These are phyloP conservation scores for Xylaria sp. DNA, from an alignment of 2,329 filamentous ascomycete species.

Conservation along the genomic window DNA sequence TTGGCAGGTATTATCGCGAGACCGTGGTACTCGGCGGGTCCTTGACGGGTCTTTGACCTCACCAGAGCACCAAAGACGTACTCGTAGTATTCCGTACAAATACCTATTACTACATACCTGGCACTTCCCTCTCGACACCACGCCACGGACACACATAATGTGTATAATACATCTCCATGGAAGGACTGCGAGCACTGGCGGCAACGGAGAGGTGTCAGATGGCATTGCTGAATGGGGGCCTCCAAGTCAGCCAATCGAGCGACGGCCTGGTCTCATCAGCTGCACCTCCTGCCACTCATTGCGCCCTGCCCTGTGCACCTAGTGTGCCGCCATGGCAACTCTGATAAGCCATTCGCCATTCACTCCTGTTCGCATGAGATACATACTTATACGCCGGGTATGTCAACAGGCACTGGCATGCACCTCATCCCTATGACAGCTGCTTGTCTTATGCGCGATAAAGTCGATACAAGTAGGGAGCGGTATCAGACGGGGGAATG, in stretches of 20 bases:
- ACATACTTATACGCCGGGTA: constrained; percentile 9
- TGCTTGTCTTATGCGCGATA: background rate
- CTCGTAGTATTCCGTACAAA: background rate
- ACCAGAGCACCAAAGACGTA: too few species aligned
- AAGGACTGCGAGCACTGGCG: constrained; percentile 13
- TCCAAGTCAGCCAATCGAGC: constrained; percentile 19
- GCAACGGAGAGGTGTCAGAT: constrained; percentile 21
- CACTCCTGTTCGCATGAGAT: constrained; percentile 13
- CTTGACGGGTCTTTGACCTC: too few species aligned
- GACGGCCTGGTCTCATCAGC: constrained; percentile 20
- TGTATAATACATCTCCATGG: constrained; percentile 1
- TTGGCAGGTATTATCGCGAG: too few species aligned
- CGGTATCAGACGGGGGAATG: constrained; percentile 6
- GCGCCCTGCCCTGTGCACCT: constrained; percentile 11
- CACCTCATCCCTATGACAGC: constrained; percentile 10
- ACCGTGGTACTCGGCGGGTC: too few species aligned
- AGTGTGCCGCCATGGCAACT: constrained; percentile 8
- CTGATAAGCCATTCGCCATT: constrained; percentile 11
- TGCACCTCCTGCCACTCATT: constrained; percentile 18
- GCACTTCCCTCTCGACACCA: background rate
- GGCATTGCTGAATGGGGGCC: constrained; percentile 14
- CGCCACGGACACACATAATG: background rate
- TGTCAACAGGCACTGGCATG: constrained; percentile 9
- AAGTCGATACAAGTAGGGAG: background rate
- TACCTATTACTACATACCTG: background rate